phyloP scores from a whole-genome alignment of 306 rosid species.

The Vicia sativa region DNA sequence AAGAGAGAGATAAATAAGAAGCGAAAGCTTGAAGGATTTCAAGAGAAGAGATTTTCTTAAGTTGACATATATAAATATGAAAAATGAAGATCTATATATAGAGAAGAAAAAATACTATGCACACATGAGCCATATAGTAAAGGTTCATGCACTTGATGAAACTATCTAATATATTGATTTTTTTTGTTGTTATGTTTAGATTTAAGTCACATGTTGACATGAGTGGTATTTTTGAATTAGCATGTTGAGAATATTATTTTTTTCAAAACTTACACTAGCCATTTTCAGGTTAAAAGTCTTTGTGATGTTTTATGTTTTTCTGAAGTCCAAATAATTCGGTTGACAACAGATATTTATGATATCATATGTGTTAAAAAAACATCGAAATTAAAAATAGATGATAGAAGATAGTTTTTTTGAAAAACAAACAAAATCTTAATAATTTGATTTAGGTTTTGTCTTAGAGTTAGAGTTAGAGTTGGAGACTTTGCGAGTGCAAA shows the following conservation, averaged over 20 bases:
- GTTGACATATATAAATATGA: not conserved
- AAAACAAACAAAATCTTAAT: not conserved
- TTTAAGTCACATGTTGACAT: conserved; percentile 17
- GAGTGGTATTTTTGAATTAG: not conserved
- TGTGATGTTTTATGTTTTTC: not conserved
- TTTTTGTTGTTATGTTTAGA: not conserved
- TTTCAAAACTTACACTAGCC: not conserved
- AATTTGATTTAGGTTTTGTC: not conserved
- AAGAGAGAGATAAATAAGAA: not conserved
- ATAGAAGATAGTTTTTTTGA: not conserved
- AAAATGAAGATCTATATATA: conserved; percentile 45
- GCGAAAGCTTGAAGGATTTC: not conserved
- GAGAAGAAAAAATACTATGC: conserved; percentile 38
- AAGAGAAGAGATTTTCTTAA: conserved; percentile 21
- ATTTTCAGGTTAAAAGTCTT: not conserved
- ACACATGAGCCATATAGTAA: conserved; percentile 55
- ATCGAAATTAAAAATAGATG: not conserved
- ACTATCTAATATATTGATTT: not conserved
- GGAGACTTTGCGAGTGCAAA: not conserved
- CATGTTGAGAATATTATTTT: not conserved
- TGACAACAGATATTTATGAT: conserved; percentile 1
- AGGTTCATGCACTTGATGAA: conserved; percentile 18
- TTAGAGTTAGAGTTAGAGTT: not conserved
- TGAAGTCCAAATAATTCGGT: not conserved
- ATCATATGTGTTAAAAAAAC: not conserved